Conservation (phyloP, 495 filamentous ascomycete genomes). For the Aspergillus leporis region DNA sequence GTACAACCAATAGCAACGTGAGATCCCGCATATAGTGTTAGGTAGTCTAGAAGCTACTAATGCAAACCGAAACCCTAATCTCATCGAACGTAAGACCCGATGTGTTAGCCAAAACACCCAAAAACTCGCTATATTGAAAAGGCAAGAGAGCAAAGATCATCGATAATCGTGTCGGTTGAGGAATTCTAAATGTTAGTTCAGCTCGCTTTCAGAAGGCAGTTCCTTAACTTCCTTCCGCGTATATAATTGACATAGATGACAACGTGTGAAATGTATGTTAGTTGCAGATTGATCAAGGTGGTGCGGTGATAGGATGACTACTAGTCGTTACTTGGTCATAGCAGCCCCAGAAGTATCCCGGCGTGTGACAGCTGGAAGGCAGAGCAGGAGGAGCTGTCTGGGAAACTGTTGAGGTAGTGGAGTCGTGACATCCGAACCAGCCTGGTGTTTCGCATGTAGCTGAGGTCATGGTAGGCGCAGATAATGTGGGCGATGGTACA, state of each 20-base stretch:
- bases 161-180: background rate
- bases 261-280: background rate
- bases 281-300: constrained; percentile 5
- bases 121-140: background rate
- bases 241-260: background rate
- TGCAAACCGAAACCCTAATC: background rate
- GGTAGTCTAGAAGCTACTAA: background rate
- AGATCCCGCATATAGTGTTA: background rate
- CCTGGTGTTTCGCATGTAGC: constrained; percentile 62
- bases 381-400: constrained; percentile 34
- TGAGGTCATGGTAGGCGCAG: constrained; percentile 26
- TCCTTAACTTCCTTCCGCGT: background rate
- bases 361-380: constrained; percentile 46
- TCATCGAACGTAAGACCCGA: background rate
- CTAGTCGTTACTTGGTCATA: constrained; percentile 43
- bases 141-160: constrained; percentile 6
- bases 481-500: constrained; percentile 27
- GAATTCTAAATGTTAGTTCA: background rate
- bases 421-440: constrained; percentile 69
- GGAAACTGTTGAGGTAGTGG: constrained; percentile 46
- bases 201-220: background rate
- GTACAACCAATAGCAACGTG: background rate
- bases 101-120: background rate
- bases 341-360: constrained; percentile 60
- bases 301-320: constrained; percentile 32